phyloP scores from a whole-genome alignment of 768 basidiomycete genomes.

The Tylopilus sp. region DNA sequence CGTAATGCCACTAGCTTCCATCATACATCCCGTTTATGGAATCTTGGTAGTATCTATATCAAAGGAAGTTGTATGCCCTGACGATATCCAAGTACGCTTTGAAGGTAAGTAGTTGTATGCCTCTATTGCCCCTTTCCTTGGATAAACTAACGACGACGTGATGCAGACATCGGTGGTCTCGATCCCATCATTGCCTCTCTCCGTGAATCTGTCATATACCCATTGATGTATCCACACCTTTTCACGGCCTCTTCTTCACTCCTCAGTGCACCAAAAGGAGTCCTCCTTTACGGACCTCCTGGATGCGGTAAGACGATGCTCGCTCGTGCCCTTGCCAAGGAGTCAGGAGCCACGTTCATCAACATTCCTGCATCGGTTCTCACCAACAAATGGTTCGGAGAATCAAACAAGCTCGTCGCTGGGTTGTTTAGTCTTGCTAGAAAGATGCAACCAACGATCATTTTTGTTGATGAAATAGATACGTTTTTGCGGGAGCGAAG shows the following conservation, averaged over 20 bases:
- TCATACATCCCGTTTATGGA: not conserved
- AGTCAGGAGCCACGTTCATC: conserved; percentile 96
- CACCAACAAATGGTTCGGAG: conserved; percentile 83
- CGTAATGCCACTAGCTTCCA: conserved; percentile 22
- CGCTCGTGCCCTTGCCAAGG: conserved; percentile 97
- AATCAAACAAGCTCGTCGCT: conserved; percentile 93
- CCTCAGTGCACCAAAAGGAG: conserved; percentile 91
- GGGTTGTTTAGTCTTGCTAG: conserved; percentile 91
- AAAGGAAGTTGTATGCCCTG: conserved; percentile 88
- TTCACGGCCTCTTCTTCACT: conserved; percentile 80
- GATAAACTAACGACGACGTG: not conserved
- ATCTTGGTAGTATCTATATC: conserved; percentile 68
- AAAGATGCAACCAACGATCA: conserved; percentile 92
- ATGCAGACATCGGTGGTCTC: conserved; percentile 84
- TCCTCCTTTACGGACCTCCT: conserved; percentile 92
- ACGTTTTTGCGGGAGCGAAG: conserved; percentile 88
- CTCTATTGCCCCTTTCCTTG: not conserved
- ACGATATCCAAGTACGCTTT: conserved; percentile 79
- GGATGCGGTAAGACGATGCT: conserved; percentile 99
- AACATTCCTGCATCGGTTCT: conserved; percentile 74
- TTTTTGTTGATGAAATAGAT: conserved; percentile 99
- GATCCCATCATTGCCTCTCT: conserved; percentile 87
- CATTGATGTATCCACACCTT: conserved; percentile 84
- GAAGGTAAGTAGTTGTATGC: conserved; percentile 46
- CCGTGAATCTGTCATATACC: conserved; percentile 94